A percentile compares a stretch with the other conserved stretches of the same genome.
Evolutionary conservation across 345 rosid species (phyloP).

Genomic region (Sisymbrium irio): DNA sequence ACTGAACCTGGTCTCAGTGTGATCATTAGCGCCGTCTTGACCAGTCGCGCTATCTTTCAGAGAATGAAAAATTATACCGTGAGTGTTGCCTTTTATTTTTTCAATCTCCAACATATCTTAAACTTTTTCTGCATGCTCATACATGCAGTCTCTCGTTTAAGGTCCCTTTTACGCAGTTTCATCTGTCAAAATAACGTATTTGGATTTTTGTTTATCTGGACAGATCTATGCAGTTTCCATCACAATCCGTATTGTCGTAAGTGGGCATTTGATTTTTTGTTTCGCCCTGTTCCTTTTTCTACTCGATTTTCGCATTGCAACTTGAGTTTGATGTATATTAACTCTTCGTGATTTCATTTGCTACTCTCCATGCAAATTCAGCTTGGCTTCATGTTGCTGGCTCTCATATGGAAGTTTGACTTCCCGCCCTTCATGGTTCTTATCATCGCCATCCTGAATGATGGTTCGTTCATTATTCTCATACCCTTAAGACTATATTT

Average conservation of each 20-base stretch:
- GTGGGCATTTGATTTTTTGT: constrained; percentile 21
- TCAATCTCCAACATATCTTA: not conserved
- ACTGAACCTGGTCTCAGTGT: constrained; percentile 99
- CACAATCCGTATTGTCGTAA: constrained; percentile 98
- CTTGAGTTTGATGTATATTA: not conserved
- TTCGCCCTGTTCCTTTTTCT: not conserved
- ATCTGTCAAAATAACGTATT: not conserved
- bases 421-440: constrained; percentile 99
- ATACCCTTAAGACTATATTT: not conserved
- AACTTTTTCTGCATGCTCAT: constrained; percentile 2
- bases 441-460: constrained; percentile 93
- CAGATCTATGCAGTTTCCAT: constrained; percentile 99
- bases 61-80: constrained; percentile 98
- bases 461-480: constrained; percentile 54
- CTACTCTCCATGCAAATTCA: constrained; percentile 27
- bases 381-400: constrained; percentile 98
- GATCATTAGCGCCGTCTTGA: constrained; percentile 95
- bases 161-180: not conserved
- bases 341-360: not conserved
- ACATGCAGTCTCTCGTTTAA: not conserved
- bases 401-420: constrained; percentile 95
- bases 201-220: constrained; percentile 13
- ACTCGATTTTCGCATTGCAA: not conserved
- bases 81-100: constrained; percentile 26
- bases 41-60: constrained; percentile 96